Percentiles rank a stretch among this genome's conserved stretches.
These are phyloP conservation scores for Cucumis hystrix DNA, from an alignment of 306 rosid genomes.

Conservation along the genomic window DNA sequence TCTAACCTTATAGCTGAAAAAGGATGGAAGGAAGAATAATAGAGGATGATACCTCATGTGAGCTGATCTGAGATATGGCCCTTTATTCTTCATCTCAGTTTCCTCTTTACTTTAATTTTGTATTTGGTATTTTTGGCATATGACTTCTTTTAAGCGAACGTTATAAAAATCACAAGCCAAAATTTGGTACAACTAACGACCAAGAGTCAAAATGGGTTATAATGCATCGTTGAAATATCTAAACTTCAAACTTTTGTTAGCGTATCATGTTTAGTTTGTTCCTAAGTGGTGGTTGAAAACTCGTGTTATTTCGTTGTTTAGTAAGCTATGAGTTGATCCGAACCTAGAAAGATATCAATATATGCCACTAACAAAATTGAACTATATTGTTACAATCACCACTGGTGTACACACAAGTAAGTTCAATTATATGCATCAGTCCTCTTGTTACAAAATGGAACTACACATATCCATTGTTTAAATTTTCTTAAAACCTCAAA, in stretches of 20 bases:
- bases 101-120: neutral
- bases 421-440: neutral
- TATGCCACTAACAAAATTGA: too few species aligned
- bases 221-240: neutral
- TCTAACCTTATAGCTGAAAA: too few species aligned
- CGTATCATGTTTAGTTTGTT: neutral
- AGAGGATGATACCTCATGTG: too few species aligned
- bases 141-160: neutral
- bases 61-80: too few species aligned
- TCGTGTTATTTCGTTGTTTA: neutral
- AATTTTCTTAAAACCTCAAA: neutral
- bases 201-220: neutral
- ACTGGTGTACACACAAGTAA: neutral
- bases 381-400: neutral
- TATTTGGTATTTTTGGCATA: neutral
- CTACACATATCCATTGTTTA: neutral
- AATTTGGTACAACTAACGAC: too few species aligned
- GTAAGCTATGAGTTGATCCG: neutral
- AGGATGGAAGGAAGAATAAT: too few species aligned
- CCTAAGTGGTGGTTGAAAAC: neutral
- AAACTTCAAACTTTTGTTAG: neutral
- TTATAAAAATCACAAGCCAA: neutral
- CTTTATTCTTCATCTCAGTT: neutral
- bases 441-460: neutral
- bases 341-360: too few species aligned